Evolutionary conservation across 2,329 filamentous ascomycete species (phyloP).

Genomic region (Chalaropsis ovoidea): DNA sequence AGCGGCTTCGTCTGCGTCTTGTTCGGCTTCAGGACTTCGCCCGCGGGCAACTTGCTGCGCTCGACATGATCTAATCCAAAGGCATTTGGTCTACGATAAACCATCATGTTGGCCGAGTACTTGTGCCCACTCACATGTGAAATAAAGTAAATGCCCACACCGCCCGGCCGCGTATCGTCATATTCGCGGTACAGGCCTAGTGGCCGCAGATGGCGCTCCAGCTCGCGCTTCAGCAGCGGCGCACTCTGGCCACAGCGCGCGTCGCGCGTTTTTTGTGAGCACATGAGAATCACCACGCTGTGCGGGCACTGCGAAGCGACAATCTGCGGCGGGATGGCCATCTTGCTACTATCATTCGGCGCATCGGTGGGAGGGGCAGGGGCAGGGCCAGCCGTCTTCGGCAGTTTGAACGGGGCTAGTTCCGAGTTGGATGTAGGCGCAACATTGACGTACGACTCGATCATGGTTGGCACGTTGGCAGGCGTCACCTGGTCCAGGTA

Average conservation of each 20-base stretch:
- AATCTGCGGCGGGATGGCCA: slow-evolving; percentile 25
- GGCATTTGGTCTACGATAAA: slow-evolving; percentile 61
- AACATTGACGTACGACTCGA: slow-evolving; percentile 57
- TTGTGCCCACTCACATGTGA: slow-evolving; percentile 95
- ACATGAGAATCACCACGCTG: slow-evolving; percentile 78
- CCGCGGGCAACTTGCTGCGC: slow-evolving; percentile 27
- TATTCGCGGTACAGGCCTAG: slow-evolving; percentile 77
- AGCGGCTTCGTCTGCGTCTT: slow-evolving; percentile 32
- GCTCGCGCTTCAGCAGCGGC: slow-evolving; percentile 74
- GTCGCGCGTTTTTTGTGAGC: slow-evolving; percentile 88
- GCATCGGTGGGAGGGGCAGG: slow-evolving; percentile 32
- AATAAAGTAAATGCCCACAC: slow-evolving; percentile 93
- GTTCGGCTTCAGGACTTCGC: slow-evolving; percentile 31
- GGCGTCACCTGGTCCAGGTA: slow-evolving; percentile 77
- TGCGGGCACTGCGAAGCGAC: slow-evolving; percentile 58
- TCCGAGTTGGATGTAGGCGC: slow-evolving; percentile 65
- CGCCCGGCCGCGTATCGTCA: slow-evolving; percentile 78
- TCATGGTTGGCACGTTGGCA: slow-evolving; percentile 57
- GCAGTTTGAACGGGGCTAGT: slow-evolving; percentile 38
- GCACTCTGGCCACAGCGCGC: slow-evolving; percentile 90
- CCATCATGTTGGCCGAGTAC: slow-evolving; percentile 86
- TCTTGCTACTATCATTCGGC: not conserved
- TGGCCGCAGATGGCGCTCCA: slow-evolving; percentile 78
- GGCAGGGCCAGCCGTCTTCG: slow-evolving; percentile 31
- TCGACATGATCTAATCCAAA: slow-evolving; percentile 42